These are phyloP conservation scores for Blumeriella jaapii DNA, from an alignment of 2,329 filamentous ascomycete genomes.

Conservation along the genomic window DNA sequence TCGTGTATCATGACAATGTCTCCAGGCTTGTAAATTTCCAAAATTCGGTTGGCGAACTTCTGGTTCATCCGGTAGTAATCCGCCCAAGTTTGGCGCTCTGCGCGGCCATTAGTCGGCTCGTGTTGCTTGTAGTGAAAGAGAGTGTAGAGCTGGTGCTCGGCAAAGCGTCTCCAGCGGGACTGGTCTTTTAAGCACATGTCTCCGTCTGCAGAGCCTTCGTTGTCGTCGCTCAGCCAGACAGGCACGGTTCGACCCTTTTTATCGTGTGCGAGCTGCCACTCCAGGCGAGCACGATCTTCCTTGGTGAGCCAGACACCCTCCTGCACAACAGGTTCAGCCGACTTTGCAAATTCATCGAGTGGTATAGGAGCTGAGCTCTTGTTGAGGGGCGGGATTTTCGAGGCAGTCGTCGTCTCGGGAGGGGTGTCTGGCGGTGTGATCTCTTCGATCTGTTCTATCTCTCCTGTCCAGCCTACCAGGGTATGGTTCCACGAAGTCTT, in stretches of 20 bases:
- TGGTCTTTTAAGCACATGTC: conserved; percentile 68
- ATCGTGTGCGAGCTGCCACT: conserved; percentile 60
- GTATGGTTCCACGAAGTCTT: conserved; percentile 82
- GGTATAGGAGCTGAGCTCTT: conserved; percentile 72
- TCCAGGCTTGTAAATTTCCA: conserved; percentile 81
- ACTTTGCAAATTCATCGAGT: conserved; percentile 47
- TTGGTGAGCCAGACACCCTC: conserved; percentile 62
- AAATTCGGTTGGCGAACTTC: conserved; percentile 79
- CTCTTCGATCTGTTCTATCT: conserved; percentile 50
- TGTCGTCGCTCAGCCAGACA: conserved; percentile 76
- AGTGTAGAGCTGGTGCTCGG: conserved; percentile 83
- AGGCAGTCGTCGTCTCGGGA: conserved; percentile 34
- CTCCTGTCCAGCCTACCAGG: conserved; percentile 89
- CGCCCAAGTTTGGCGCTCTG: conserved; percentile 73
- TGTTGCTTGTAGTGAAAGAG: conserved; percentile 95
- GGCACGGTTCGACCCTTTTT: conserved; percentile 71
- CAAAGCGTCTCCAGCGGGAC: conserved; percentile 76
- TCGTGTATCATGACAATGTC: conserved; percentile 91
- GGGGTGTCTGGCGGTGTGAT: conserved; percentile 38
- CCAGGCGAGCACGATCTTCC: conserved; percentile 60
- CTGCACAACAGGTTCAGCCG: conserved; percentile 43
- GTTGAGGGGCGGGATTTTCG: conserved; percentile 45
- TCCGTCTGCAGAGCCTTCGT: conserved; percentile 45
- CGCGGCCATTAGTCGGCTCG: conserved; percentile 74
- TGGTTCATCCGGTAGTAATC: conserved; percentile 92